Base-by-base conservation (phyloP, 1,139 yeast genomes). In the Blastobotrys proliferans region DNA sequence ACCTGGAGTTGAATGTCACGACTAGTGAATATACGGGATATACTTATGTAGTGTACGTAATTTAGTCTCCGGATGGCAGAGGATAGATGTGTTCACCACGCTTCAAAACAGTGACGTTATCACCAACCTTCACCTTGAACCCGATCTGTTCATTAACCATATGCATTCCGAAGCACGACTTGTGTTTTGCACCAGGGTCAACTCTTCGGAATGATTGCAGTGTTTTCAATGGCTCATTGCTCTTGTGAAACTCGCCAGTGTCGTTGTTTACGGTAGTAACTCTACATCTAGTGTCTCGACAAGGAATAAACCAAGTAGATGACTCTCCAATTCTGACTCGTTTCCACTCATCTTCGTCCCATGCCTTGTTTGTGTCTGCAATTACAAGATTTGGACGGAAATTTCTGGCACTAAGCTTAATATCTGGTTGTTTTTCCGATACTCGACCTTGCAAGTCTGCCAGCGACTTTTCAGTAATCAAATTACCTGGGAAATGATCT, bases 331-430 rank as follows among this genome's bases (percentile, higher is more conserved):
- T 53, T 14, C 50, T 53, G 38, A 70, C 51, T 21, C 52, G 49
- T 38, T 57, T 56, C 68, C 73, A 69, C 27, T 58, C 56, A 45
- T 72, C 74, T 41, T 69, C 70, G 25, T 57, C 64, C 53, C 63
- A 66, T 2, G 69, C 60, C 37, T 49, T 55, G 4, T 49, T 54
- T 2, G 63, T 57, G 14, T 56, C 62, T 6, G 51, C 50, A 3
- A 70, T 55, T 0, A 70, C 60, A 9, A 71, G 30, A 46, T 72
- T 71, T 18, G 74, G 72, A 25, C 76, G 55, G 57, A 71, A 71
- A 42, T 65, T 62, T 13, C 56, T 48, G 3, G 59, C 41, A 3
- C 40, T 24, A 14, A 61, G 37, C 31, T 14, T 40, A 39, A 56
- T 57, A 10, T 51, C 54, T 5, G 60, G 48, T n/a, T 49, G 43